Evolutionary conservation across 1,139 yeast genomes (phyloP), one percentile per base, ranked within the genome.

Genomic region (Lodderomyces theae): DNA sequence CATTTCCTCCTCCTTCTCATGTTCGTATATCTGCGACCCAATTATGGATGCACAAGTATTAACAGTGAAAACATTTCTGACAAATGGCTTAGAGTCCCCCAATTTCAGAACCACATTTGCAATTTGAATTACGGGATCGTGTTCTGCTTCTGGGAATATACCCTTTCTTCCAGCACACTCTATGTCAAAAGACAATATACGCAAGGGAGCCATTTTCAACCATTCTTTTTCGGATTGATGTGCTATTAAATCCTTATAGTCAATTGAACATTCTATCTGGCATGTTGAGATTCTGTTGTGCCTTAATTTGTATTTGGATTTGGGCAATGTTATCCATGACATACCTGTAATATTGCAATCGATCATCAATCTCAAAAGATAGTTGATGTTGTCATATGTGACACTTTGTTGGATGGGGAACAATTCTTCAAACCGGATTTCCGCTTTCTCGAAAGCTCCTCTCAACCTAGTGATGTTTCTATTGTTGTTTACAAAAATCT

Each of bases 81-180:
- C 82, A 60, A 94, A 94, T 1, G 98, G 98, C 42, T 79, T 76
- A 11, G 68, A 47, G 32, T 85, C 90, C 39, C 97, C 98, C 44
- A 84, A 84, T 42, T 76, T 72, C 56, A 86, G 84, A 2, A 92
- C 95, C 18, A 90, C 96, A 56, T 89, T 92, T 4, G 98, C 98
- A 50, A 94, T 92, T 62, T 94, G 98, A 57, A 94, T 94, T 7
- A 94, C 96, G 0, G 96, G 86, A 63, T 94, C 99, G 38, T 80
- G 77, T 46, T 86, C 85, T 1, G 99, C 86, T 58, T 94, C 98
- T 0, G 99, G 98, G 61, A 94, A 94, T 15, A 92, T 77, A 40
- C 98, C 98, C 49, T 88, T 86, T 63, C 99, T 79, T 38, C 98
- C 98, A 5, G 98, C 95, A 75, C 99, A 94, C 64, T 94, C 99